Conservation (phyloP, 495 filamentous ascomycete genomes). For the Podospora tetraspora region DNA sequence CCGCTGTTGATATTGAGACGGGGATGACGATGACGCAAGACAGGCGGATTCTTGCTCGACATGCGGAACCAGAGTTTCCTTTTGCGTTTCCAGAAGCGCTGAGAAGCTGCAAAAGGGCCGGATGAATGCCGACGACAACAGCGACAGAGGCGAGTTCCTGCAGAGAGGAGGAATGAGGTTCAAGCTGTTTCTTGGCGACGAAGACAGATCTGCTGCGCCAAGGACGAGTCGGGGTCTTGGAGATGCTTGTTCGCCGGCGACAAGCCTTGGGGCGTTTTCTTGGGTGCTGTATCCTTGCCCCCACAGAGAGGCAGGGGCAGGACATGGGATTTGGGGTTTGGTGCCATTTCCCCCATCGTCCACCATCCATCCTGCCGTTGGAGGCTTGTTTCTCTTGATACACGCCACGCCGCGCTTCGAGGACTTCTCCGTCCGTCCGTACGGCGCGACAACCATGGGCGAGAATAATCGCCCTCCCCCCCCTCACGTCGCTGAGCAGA, state of each 20-base stretch:
- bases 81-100: background rate
- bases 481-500: background rate
- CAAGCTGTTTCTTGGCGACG: background rate
- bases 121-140: background rate
- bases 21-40: slow-evolving; percentile 9
- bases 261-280: slow-evolving; percentile 2
- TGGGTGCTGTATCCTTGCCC: background rate
- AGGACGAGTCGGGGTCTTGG: background rate
- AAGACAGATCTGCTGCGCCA: background rate
- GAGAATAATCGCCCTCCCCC: background rate
- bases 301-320: background rate
- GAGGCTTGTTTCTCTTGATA: background rate
- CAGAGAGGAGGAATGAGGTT: background rate
- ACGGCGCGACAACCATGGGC: background rate
- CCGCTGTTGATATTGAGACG: background rate
- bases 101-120: background rate
- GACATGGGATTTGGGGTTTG: background rate
- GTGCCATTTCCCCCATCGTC: background rate
- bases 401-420: background rate
- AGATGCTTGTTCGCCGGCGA: background rate
- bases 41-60: background rate
- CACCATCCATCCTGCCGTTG: background rate
- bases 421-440: background rate
- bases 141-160: background rate
- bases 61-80: background rate